Evolutionary conservation across 1,284 basidiomycete species (phyloP).

Genomic region (Fomitopsis pinicola): DNA sequence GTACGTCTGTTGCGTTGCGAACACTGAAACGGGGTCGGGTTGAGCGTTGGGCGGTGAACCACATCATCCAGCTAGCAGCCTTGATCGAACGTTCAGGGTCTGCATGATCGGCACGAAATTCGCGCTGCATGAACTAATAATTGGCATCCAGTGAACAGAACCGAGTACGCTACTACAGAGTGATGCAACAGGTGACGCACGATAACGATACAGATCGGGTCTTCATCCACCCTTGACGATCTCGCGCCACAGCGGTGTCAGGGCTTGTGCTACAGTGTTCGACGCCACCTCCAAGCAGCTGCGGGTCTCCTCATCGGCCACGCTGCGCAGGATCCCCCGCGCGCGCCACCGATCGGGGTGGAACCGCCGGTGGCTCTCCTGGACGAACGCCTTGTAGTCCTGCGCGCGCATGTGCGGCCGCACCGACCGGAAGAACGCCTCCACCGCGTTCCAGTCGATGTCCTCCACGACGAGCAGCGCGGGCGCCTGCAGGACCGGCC

Average conservation of each 20-base stretch:
- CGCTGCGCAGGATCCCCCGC: constrained; percentile 46
- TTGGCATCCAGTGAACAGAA: not conserved
- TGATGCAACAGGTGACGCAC: constrained; percentile 2
- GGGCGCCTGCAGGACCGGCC: constrained; percentile 61
- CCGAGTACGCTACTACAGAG: not conserved
- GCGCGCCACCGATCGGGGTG: constrained; percentile 66
- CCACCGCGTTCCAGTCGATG: constrained; percentile 63
- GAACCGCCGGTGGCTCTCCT: constrained; percentile 65
- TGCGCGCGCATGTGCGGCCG: constrained; percentile 45
- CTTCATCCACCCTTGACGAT: constrained; percentile 23
- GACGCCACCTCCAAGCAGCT: constrained; percentile 55
- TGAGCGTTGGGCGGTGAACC: not conserved
- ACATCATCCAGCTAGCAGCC: not conserved
- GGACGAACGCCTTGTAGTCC: constrained; percentile 59
- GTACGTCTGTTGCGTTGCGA: not conserved
- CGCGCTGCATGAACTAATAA: not conserved
- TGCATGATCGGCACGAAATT: not conserved
- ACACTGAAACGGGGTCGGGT: not conserved
- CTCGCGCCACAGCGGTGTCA: constrained; percentile 56
- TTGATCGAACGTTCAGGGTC: not conserved
- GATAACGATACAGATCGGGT: not conserved
- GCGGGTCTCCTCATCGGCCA: constrained; percentile 48
- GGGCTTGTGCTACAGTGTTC: constrained; percentile 56
- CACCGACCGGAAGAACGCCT: constrained; percentile 60
- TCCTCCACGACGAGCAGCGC: constrained; percentile 51